Evolutionary conservation across 257 asterid species (phyloP).

Genomic region (Scutellaria galericulata): DNA sequence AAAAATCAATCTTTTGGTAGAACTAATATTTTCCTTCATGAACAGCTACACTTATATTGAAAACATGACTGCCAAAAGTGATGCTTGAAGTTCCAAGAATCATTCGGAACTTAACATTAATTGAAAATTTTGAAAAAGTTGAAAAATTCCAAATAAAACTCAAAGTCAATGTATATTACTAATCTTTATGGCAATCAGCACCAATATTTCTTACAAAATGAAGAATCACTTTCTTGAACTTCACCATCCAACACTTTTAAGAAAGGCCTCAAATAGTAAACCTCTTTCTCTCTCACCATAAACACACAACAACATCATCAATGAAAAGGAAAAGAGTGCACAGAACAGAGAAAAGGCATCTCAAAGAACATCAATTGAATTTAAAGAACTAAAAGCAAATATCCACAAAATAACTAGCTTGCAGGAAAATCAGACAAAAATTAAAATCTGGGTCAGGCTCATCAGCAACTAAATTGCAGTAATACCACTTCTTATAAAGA

Average conservation of each 20-base stretch:
- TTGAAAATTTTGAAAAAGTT: not conserved
- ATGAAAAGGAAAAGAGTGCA: not conserved
- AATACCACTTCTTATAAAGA: constrained; percentile 10
- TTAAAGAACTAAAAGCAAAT: constrained; percentile 28
- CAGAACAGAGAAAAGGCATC: not conserved
- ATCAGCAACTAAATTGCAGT: constrained; percentile 13
- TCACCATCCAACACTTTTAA: constrained; percentile 9
- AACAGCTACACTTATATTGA: not conserved
- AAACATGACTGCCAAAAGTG: not conserved
- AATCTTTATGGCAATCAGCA: not conserved
- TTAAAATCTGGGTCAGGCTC: constrained; percentile 33
- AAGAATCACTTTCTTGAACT: not conserved
- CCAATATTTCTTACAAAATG: not conserved
- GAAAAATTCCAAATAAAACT: constrained; percentile 6
- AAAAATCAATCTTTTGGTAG: constrained; percentile 8
- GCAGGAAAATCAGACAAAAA: constrained; percentile 21
- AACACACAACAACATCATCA: too few species aligned
- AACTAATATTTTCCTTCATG: not conserved
- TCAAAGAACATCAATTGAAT: constrained; percentile 10
- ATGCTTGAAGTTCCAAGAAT: constrained; percentile 22
- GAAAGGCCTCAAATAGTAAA: not conserved
- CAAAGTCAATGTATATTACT: constrained; percentile 7
- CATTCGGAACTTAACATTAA: not conserved
- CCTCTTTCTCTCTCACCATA: too few species aligned
- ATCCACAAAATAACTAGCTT: constrained; percentile 20